Evolutionary conservation across 805 yeast genomes (phyloP).

Genomic region (Zygosaccharomyces lentus): DNA sequence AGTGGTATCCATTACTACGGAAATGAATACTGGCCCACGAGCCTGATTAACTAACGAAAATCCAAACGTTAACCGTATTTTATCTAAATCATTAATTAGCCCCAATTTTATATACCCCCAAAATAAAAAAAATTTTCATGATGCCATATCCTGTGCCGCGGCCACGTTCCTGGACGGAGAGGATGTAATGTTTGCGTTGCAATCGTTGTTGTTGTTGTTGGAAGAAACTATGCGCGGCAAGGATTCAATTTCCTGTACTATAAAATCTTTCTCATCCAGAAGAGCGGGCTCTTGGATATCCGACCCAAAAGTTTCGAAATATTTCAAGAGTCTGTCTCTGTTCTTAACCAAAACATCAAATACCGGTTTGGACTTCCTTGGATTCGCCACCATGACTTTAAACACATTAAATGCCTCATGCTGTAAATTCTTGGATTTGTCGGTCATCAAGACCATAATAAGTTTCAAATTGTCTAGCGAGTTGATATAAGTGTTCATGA

Average conservation of each 20-base stretch:
- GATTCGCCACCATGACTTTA: constrained; percentile 95
- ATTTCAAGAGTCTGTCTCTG: constrained; percentile 66
- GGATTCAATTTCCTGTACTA: constrained; percentile 66
- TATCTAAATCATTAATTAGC: neutral
- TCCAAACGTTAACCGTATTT: neutral
- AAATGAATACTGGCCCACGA: constrained; percentile 38
- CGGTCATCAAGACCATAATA: constrained; percentile 80
- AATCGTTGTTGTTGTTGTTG: constrained; percentile 9
- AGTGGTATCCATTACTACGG: constrained; percentile 61
- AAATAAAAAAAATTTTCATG: neutral
- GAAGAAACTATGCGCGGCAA: constrained; percentile 54
- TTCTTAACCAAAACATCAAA: constrained; percentile 80
- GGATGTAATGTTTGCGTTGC: constrained; percentile 13
- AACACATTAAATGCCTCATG: constrained; percentile 89
- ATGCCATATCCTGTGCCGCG: constrained; percentile 6
- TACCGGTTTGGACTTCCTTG: constrained; percentile 76
- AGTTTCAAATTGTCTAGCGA: constrained; percentile 79
- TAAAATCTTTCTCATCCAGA: constrained; percentile 75
- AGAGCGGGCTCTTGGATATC: constrained; percentile 58
- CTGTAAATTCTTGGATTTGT: constrained; percentile 84
- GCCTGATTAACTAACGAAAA: neutral
- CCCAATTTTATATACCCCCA: neutral
- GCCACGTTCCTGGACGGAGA: constrained; percentile 17
- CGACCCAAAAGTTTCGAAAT: constrained; percentile 60
- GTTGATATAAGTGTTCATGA: constrained; percentile 74